Percentiles rank a stretch among this genome's conserved stretches.
Conservation (phyloP, 345 rosid genomes). For the Citrus glauca region DNA sequence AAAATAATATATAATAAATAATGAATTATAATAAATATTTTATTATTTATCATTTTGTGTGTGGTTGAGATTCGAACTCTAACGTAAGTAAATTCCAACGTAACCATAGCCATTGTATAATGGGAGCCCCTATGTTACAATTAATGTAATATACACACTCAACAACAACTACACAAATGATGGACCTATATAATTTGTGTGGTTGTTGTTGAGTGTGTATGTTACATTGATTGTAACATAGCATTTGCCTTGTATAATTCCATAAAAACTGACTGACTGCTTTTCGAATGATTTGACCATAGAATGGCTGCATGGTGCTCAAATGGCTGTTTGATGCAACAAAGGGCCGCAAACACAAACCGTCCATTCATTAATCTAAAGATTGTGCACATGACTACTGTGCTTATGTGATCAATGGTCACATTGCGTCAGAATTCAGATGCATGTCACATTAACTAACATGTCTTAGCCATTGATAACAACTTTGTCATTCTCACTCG, state of each 20-base stretch:
- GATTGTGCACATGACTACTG: not conserved
- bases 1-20: no score
- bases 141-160: no score
- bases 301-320: not conserved
- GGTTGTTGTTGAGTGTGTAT: no score
- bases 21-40: no score
- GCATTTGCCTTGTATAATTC: not conserved
- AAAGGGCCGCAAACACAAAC: not conserved
- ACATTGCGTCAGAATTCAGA: no score
- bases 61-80: fast-evolving
- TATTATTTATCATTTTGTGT: no score
- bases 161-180: no score
- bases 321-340: not conserved
- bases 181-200: no score
- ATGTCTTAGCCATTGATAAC: not conserved
- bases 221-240: no score
- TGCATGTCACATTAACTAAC: no score
- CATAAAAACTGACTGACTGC: not conserved
- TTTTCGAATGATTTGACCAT: not conserved
- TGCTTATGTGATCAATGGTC: not conserved
- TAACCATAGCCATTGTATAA: not conserved
- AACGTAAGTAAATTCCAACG: no score
- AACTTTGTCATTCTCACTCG: not conserved
- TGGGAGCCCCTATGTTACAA: no score
- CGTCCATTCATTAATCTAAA: not conserved